Percentiles rank a stretch among this genome's conserved stretches.
Conservation (phyloP, 2,329 filamentous ascomycete species). For the Exutisphaerella laricina region DNA sequence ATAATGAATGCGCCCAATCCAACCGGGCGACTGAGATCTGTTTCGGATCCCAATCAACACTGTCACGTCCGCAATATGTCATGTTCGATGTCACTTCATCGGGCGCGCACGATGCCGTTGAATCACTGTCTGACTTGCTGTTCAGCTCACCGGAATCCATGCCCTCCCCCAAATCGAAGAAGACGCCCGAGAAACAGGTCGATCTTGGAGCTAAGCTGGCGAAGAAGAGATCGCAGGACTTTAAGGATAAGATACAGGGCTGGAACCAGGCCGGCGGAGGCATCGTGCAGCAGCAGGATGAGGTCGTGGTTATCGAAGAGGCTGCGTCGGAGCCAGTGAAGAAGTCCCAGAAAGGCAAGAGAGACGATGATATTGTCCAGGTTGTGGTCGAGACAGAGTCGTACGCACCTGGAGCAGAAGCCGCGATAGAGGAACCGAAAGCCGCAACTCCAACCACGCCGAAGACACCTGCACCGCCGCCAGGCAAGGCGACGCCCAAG, state of each 20-base stretch:
- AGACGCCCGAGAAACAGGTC: constrained; percentile 28
- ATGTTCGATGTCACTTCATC: constrained; percentile 25
- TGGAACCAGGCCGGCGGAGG: constrained; percentile 31
- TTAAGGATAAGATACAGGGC: constrained; percentile 29
- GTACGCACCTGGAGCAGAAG: constrained; percentile 9
- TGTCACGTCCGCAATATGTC: constrained; percentile 7
- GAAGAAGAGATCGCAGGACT: constrained; percentile 30
- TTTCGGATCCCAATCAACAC: too few relatives aligned
- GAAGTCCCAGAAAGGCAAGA: constrained; percentile 2
- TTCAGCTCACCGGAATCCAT: constrained; percentile 21
- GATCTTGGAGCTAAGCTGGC: constrained; percentile 27
- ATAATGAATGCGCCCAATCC: constrained; percentile 8
- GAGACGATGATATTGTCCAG: constrained; percentile 13
- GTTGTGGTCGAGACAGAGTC: constrained; percentile 21
- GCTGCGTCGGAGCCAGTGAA: constrained; percentile 3
- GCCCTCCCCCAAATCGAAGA: constrained; percentile 27
- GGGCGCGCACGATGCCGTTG: constrained; percentile 22
- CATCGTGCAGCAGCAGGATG: constrained; percentile 25
- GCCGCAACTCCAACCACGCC: constrained; percentile 3
- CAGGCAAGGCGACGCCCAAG: constrained; percentile 8
- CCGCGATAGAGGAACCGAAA: constrained; percentile 12
- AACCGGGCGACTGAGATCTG: too few relatives aligned
- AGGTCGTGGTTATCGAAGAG: constrained; percentile 25
- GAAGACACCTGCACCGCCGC: constrained; percentile 5
- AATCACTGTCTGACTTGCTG: constrained; percentile 26